Conservation (phyloP, 1,139 yeast species). For the Pneumocystis jirovecii region DNA sequence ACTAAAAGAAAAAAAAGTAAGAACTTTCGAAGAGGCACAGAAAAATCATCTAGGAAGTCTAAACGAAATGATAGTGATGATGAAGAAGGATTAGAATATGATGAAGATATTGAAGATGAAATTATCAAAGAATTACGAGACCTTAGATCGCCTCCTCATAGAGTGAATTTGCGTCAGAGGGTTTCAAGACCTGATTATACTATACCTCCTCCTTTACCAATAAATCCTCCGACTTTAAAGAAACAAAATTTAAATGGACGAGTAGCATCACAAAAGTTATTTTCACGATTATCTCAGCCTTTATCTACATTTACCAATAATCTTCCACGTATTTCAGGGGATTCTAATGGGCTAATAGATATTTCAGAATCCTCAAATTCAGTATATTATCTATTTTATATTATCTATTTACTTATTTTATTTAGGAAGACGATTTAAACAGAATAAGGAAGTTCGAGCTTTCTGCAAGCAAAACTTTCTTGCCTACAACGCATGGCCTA, state of each 20-base stretch:
- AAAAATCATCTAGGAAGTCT: neutral
- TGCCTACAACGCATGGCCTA: neutral
- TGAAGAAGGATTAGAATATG: neutral
- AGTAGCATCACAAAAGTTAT: neutral
- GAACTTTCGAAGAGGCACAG: neutral
- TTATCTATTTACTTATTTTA: neutral
- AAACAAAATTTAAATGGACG: neutral
- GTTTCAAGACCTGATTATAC: constrained; percentile 9
- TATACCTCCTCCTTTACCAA: constrained; percentile 10
- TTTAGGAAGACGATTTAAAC: neutral
- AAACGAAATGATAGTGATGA: neutral
- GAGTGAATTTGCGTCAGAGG: constrained; percentile 3
- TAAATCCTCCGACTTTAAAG: neutral
- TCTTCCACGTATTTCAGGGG: neutral
- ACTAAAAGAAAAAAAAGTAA: neutral
- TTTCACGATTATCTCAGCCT: neutral
- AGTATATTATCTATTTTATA: neutral
- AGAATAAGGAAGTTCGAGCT: neutral
- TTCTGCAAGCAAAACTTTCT: neutral
- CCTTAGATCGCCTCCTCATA: neutral
- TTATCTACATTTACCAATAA: neutral
- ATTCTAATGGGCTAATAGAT: neutral
- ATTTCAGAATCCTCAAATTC: neutral
- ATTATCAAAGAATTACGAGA: neutral
- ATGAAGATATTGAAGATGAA: neutral